Evolutionary conservation across 768 basidiomycete genomes (phyloP), one percentile per base, ranked within the genome.

Genomic region (Podaxis sp.): DNA sequence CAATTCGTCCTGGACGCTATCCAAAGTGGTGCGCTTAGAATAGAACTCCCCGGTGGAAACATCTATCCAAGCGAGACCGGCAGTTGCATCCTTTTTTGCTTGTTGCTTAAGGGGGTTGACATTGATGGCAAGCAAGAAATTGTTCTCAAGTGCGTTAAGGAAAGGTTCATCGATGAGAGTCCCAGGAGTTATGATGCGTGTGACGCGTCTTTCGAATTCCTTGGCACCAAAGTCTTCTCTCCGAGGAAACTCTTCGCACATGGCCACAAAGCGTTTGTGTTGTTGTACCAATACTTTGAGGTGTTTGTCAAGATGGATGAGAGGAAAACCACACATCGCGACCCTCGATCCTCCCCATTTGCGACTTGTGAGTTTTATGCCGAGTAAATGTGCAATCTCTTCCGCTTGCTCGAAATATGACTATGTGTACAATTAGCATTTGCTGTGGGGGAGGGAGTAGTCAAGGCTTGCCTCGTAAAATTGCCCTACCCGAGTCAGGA

Each of bases 41-140:
- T 90, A 94, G 71, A 96, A 93, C 68, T 96, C 95, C 62, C 93
- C 93, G 0, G 95, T 97, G 13, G 95, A 95, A 16, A 97, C 84
- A 69, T 98, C 95, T 25, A 92, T 93, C 89, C 95, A 98, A 5
- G 95, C 94, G 42, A 98, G 76, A 1, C 92, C 93, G n/a, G 85
- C 57, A 62, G 27, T 60, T 42, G 61, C 63, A 11, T 66, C 63
- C 46, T 48, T 62, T 38, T 55, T 28, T 32, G 18, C 52, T 37
- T 42, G 35, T 38, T 27, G 51, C 37, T n/a, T 54, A 38, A 25
- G 61, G 28, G 47, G 54, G 50, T 18, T 58, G 7, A 67, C 50
- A 36, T 73, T 74, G 40, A 95, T 77, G 4, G 93, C 83, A 32
- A 97, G 82, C 48, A 98, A 81, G 69, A 92, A 97, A 66, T 96